Conservation (phyloP, 78 protist species). For the Dictyostelium discoideum region DNA sequence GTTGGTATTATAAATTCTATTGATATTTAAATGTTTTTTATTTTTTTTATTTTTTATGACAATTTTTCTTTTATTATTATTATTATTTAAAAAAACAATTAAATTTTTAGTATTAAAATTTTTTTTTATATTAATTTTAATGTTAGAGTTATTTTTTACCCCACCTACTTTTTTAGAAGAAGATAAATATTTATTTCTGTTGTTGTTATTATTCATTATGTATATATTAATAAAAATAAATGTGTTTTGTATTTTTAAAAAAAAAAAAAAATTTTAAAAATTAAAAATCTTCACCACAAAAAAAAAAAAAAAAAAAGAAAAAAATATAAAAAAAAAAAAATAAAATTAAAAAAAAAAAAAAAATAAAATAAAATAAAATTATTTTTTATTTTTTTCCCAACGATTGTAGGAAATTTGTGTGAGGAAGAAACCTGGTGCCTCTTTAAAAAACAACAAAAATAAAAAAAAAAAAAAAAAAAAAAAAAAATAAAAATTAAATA, state of each 20-base stretch:
- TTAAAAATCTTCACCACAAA: neutral
- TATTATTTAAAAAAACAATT: neutral
- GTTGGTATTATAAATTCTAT: no score
- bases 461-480: no score
- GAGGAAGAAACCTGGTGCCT: neutral
- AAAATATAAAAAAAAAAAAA: neutral
- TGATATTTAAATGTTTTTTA: neutral
- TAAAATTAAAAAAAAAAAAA: neutral
- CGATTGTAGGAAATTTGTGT: no score
- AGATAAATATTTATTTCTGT: conserved; percentile 8
- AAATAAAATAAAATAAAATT: neutral
- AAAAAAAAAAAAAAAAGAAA: neutral
- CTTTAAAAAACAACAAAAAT: no score
- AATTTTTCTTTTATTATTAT: conserved; percentile 16
- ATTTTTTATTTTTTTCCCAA: neutral
- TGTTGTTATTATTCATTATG: conserved; percentile 3
- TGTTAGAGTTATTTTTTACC: neutral
- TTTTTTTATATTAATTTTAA: neutral
- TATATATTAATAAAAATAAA: neutral
- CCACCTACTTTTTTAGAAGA: conserved; percentile 28
- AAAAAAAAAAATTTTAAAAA: neutral
- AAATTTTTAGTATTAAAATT: conserved; percentile 14
- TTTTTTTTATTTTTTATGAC: conserved; percentile 15
- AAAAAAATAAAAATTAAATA: no score
- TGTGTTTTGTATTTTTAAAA: neutral